These are phyloP conservation scores for Pichia paraexigua DNA, from an alignment of 805 yeast genomes.

Conservation along the genomic window DNA sequence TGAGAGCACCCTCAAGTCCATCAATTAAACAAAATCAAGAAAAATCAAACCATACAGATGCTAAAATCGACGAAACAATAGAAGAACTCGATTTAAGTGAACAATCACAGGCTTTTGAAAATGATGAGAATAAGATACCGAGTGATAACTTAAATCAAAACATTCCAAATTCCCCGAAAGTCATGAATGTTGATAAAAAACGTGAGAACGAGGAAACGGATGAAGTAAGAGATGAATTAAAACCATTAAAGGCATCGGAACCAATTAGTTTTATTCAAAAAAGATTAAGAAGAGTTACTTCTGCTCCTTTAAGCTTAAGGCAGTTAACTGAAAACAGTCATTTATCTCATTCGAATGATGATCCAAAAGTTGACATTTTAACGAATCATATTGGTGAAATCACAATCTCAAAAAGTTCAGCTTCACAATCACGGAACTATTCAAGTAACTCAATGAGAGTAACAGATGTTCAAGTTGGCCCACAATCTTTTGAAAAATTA, in stretches of 20 bases:
- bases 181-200: not conserved
- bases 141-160: not conserved
- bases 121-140: not conserved
- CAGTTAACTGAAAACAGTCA: constrained; percentile 19
- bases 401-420: constrained; percentile 27
- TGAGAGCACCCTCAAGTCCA: constrained; percentile 28
- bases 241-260: constrained; percentile 11
- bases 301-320: constrained; percentile 66
- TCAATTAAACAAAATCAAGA: constrained; percentile 9
- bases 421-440: constrained; percentile 51
- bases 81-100: constrained; percentile 24
- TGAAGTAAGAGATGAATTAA: constrained; percentile 10
- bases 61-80: constrained; percentile 2
- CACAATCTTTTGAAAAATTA: constrained; percentile 81
- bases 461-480: constrained; percentile 73
- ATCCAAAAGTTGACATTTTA: constrained; percentile 14
- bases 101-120: not conserved
- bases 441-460: constrained; percentile 68
- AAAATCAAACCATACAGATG: not conserved
- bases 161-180: not conserved
- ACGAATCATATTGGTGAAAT: constrained; percentile 33
- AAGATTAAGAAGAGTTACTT: constrained; percentile 65
- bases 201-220: constrained; percentile 4
- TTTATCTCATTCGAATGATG: not conserved
- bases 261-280: constrained; percentile 25